Conservation (phyloP, 345 rosid genomes). For the Trapa bicornis region DNA sequence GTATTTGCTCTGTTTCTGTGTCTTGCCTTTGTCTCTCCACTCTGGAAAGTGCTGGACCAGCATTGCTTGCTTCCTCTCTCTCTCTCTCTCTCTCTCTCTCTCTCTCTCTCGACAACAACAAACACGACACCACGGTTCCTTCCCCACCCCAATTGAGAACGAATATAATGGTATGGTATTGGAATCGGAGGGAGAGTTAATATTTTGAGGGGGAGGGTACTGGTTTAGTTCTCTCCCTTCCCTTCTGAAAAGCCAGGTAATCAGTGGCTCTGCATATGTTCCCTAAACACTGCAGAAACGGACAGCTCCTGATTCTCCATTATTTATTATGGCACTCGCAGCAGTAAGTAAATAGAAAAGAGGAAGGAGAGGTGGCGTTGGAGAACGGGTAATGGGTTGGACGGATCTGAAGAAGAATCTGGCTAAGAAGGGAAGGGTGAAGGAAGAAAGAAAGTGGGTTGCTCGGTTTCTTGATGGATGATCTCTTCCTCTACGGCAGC, state of each 20-base stretch:
- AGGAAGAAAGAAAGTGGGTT: neutral
- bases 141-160: neutral
- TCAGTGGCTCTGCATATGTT: neutral
- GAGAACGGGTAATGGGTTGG: neutral
- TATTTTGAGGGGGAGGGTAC: neutral
- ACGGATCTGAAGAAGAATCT: neutral
- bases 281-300: neutral
- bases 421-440: neutral
- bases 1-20: too few species aligned
- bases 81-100: too few species aligned
- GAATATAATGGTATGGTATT: neutral
- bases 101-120: neutral
- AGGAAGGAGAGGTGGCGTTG: too few species aligned
- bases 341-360: neutral
- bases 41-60: too few species aligned
- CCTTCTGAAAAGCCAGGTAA: neutral
- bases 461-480: conserved; percentile 1
- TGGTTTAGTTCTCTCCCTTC: neutral
- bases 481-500: conserved; percentile 3
- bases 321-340: neutral
- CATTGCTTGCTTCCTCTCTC: too few species aligned
- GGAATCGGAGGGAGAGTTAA: neutral
- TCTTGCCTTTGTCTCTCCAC: too few species aligned
- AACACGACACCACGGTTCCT: neutral
- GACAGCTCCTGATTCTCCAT: neutral